phyloP scores from a whole-genome alignment of 2,329 filamentous ascomycete genomes.

The Epichloe baconii region DNA sequence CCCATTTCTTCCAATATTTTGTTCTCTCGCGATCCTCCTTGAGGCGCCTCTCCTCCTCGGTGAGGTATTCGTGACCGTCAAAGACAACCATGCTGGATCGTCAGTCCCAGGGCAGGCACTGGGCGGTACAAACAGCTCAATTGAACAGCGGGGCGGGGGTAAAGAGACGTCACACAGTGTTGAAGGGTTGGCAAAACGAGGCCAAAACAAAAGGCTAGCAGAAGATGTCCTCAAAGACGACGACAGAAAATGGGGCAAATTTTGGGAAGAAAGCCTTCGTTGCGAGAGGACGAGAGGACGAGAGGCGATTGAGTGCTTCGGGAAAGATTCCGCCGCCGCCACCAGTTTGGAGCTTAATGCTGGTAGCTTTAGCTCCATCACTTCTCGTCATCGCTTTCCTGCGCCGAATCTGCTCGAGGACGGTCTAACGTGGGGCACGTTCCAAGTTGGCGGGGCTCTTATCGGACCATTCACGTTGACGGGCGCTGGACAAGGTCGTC shows the following conservation, averaged over 20 bases:
- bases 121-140: conserved; percentile 7
- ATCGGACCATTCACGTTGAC: conserved; percentile 2
- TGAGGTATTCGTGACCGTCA: conserved; percentile 76
- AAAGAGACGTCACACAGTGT: neutral
- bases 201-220: neutral
- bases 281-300: neutral
- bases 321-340: neutral
- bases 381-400: neutral
- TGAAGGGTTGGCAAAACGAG: neutral
- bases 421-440: conserved; percentile 4
- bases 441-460: conserved; percentile 5
- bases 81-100: conserved; percentile 64
- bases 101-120: conserved; percentile 1
- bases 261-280: neutral
- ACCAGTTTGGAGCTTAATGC: neutral
- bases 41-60: conserved; percentile 80
- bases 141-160: conserved; percentile 1
- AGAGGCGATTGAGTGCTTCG: neutral
- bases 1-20: conserved; percentile 99
- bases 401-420: neutral
- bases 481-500: neutral
- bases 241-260: neutral
- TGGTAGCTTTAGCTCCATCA: neutral
- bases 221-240: neutral
- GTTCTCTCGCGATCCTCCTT: conserved; percentile 69